A percentile compares a stretch with the other conserved stretches of the same genome.
These are phyloP conservation scores for Parastagonospora nodorum DNA, from an alignment of 2,329 filamentous ascomycete species.

Conservation along the genomic window DNA sequence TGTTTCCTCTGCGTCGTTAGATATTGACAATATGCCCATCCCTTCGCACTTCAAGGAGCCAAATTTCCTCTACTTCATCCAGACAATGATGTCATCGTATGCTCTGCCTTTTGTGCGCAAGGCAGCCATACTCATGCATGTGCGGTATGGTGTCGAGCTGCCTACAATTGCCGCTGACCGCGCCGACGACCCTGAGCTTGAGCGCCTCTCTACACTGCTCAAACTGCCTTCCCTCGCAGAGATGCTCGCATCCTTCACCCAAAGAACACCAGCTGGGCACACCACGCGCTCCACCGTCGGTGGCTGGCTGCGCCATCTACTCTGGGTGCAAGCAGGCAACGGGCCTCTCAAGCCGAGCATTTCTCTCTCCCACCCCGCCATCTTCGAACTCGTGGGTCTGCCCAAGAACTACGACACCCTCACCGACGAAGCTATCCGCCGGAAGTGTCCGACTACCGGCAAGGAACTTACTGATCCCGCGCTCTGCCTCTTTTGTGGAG, in stretches of 20 bases:
- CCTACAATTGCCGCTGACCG: slow-evolving; percentile 63
- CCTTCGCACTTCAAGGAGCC: slow-evolving; percentile 32
- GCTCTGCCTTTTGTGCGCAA: slow-evolving; percentile 91
- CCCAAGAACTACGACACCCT: slow-evolving; percentile 90
- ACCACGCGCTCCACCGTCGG: slow-evolving; percentile 57
- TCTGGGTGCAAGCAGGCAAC: slow-evolving; percentile 44
- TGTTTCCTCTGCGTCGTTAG: slow-evolving; percentile 27
- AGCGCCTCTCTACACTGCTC: slow-evolving; percentile 77
- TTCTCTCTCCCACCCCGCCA: slow-evolving; percentile 77
- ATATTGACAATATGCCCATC: slow-evolving; percentile 30
- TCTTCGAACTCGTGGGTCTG: slow-evolving; percentile 91
- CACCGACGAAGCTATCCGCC: slow-evolving; percentile 86
- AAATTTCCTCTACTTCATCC: slow-evolving; percentile 43
- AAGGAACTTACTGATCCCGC: slow-evolving; percentile 90
- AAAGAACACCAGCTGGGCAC: slow-evolving; percentile 30
- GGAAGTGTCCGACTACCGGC: slow-evolving; percentile 84
- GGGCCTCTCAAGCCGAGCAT: slow-evolving; percentile 51
- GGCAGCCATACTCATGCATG: slow-evolving; percentile 78
- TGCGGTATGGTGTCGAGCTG: slow-evolving; percentile 88
- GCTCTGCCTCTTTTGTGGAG: slow-evolving; percentile 92
- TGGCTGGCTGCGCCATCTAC: slow-evolving; percentile 76
- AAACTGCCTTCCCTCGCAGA: slow-evolving; percentile 79
- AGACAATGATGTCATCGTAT: slow-evolving; percentile 70
- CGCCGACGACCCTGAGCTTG: slow-evolving; percentile 75
- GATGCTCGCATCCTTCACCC: slow-evolving; percentile 67